Percentiles rank a stretch among this genome's conserved stretches.
phyloP scores from a whole-genome alignment of 257 asterid genomes.

The Echites panduratus region DNA sequence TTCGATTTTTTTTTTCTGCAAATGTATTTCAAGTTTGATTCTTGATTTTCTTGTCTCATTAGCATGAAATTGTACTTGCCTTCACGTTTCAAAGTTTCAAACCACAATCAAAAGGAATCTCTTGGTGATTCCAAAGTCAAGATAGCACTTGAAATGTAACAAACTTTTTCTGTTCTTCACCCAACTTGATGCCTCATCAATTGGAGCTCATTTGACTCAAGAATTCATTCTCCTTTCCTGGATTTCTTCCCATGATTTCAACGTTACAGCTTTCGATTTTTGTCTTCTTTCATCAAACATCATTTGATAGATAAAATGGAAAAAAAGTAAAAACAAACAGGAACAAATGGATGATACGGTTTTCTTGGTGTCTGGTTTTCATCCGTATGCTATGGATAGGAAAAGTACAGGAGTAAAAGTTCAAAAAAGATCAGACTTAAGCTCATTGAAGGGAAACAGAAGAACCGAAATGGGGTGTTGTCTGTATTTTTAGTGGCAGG shows the following conservation, averaged over 20 bases:
- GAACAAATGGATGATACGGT: neutral
- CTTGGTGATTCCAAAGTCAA: neutral
- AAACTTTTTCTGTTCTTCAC: neutral
- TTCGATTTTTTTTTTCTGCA: neutral
- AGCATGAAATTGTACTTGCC: neutral
- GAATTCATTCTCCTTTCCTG: neutral
- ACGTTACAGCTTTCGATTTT: neutral
- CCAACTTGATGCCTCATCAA: neutral
- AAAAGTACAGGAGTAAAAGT: neutral
- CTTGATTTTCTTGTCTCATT: neutral
- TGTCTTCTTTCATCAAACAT: neutral
- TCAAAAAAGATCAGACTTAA: neutral
- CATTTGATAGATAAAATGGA: neutral
- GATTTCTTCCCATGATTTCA: neutral
- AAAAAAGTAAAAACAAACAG: neutral
- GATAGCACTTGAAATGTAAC: neutral
- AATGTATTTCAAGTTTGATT: neutral
- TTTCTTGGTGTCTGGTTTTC: constrained; percentile 1
- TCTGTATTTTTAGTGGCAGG: constrained; percentile 31
- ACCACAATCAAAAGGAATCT: neutral
- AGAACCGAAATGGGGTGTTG: constrained; percentile 7
- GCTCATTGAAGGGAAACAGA: constrained; percentile 22
- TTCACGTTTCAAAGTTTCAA: neutral
- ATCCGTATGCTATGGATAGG: constrained; percentile 9
- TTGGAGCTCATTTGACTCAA: neutral